Percentiles rank a stretch among this genome's conserved stretches.
These are phyloP conservation scores for Phyllosticta ampelicida DNA, from an alignment of 2,329 filamentous ascomycete species.

Conservation along the genomic window DNA sequence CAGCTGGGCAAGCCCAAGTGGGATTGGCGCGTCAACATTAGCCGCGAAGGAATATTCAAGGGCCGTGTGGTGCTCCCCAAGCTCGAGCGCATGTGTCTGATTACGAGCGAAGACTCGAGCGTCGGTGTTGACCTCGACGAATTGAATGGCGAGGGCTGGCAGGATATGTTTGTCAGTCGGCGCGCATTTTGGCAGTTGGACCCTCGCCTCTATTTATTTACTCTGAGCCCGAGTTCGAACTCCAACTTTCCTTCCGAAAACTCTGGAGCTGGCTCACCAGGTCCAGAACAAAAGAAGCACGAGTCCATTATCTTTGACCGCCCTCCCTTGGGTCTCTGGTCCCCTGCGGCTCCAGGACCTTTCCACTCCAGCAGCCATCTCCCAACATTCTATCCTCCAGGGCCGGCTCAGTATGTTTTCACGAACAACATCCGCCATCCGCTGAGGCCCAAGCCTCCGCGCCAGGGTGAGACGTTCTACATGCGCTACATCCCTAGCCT, in stretches of 20 bases:
- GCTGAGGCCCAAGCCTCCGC: constrained; percentile 73
- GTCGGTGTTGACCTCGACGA: constrained; percentile 57
- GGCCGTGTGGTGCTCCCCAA: constrained; percentile 76
- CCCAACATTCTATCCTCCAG: constrained; percentile 81
- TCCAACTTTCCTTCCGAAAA: constrained; percentile 42
- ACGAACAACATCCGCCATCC: constrained; percentile 76
- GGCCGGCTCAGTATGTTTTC: constrained; percentile 69
- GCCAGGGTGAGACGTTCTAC: constrained; percentile 87
- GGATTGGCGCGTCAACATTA: constrained; percentile 79
- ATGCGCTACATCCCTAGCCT: constrained; percentile 74
- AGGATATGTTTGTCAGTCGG: constrained; percentile 69
- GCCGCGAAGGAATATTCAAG: constrained; percentile 77
- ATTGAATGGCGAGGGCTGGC: constrained; percentile 56
- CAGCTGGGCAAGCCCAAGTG: constrained; percentile 62
- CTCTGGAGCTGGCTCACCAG: constrained; percentile 42
- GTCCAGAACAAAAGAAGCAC: constrained; percentile 8
- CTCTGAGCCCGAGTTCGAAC: constrained; percentile 51
- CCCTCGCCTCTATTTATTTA: constrained; percentile 77
- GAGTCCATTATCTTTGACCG: constrained; percentile 20
- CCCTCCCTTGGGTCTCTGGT: constrained; percentile 25
- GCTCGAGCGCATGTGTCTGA: constrained; percentile 84
- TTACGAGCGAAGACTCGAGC: constrained; percentile 62
- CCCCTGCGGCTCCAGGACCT: constrained; percentile 45
- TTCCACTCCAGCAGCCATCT: constrained; percentile 77
- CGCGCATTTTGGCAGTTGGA: constrained; percentile 89